Base-by-base conservation (phyloP, 176 grass and related monocot species). In the Triticum timopheevii region DNA sequence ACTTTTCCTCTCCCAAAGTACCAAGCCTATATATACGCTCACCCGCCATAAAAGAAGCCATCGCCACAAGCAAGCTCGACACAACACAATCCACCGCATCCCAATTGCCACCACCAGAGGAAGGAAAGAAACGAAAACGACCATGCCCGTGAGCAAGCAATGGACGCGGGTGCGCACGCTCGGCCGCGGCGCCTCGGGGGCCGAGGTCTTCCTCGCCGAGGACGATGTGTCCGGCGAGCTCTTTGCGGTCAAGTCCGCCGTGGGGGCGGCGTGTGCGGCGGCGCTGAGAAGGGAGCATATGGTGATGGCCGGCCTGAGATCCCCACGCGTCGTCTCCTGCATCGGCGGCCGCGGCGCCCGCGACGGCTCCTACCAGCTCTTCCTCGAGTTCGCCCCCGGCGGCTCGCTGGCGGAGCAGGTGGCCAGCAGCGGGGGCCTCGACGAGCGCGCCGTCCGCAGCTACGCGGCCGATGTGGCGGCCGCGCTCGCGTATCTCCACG, bases 351-450 rank as follows among this genome's bases (percentile, higher is more conserved):
- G 61, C 19, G 63, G 2, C 2, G 31, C 23, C 0, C 17, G 64
- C 0, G 77, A 73, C 65, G 30, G 59, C 1, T 78, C 81, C 0
- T 86, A 79, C 58, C 23, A 80, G 22, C 58, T 77, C 0, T 94
- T 97, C 70, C 78, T 97, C 30, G 95, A 98, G 89, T 98, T 90
- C 84, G 95, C 93, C 33, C 66, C 91, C 0, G 91, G 91, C 16
- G 93, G 95, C 22, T 83, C 93, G 2, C 85, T 98, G 11, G 78
- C 86, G 16, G 86, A 98, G 9, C 86, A 54, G 47, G 82, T 45
- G 24, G 67, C 61, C 74, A 73, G 1, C 20, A 3, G 0, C 23
- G 72, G 80, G 28, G 80, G 87, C 0, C 87, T 98, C 8, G 85
- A 28, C 0, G 93, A 94, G 69, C 35, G 22, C n/a, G 73, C 52